Evolutionary conservation across 2,329 filamentous ascomycete genomes (phyloP).

Genomic region (Exophiala alcalophila): DNA sequence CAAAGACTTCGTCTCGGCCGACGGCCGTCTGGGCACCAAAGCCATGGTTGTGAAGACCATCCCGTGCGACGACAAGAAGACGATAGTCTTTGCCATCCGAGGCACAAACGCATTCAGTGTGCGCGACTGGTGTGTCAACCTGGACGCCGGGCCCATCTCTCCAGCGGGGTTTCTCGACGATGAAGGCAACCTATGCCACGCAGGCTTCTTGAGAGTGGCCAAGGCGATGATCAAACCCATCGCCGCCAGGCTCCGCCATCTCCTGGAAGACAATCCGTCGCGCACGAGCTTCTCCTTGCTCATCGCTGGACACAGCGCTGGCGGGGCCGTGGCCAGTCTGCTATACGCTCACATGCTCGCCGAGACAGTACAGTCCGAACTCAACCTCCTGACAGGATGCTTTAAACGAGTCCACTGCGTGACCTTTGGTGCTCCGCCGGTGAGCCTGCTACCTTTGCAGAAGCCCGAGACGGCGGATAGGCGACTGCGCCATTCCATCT

Average conservation of each 20-base stretch:
- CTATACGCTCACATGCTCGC: constrained; percentile 79
- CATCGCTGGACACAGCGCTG: constrained; percentile 83
- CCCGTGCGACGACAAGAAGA: constrained; percentile 71
- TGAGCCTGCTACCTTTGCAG: constrained; percentile 66
- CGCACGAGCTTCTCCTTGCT: constrained; percentile 67
- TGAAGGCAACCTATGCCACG: constrained; percentile 70
- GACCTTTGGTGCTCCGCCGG: constrained; percentile 78
- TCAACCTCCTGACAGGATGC: constrained; percentile 64
- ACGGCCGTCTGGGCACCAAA: constrained; percentile 73
- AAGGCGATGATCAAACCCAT: constrained; percentile 72
- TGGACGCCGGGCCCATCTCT: constrained; percentile 64
- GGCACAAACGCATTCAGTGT: constrained; percentile 67
- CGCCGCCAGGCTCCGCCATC: constrained; percentile 63
- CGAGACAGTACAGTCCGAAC: constrained; percentile 59
- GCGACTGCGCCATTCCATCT: constrained; percentile 63
- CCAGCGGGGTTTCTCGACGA: constrained; percentile 75
- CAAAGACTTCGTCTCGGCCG: constrained; percentile 66
- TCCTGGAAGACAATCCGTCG: constrained; percentile 69
- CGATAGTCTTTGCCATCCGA: constrained; percentile 79
- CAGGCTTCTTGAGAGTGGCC: constrained; percentile 75
- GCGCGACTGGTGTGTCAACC: constrained; percentile 83
- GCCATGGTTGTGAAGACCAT: constrained; percentile 82
- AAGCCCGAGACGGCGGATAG: constrained; percentile 50
- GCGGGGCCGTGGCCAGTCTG: constrained; percentile 76
- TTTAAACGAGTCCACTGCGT: constrained; percentile 82